These are phyloP conservation scores for Podaxis carcinomalis DNA, from an alignment of 768 basidiomycete genomes.

Conservation along the genomic window DNA sequence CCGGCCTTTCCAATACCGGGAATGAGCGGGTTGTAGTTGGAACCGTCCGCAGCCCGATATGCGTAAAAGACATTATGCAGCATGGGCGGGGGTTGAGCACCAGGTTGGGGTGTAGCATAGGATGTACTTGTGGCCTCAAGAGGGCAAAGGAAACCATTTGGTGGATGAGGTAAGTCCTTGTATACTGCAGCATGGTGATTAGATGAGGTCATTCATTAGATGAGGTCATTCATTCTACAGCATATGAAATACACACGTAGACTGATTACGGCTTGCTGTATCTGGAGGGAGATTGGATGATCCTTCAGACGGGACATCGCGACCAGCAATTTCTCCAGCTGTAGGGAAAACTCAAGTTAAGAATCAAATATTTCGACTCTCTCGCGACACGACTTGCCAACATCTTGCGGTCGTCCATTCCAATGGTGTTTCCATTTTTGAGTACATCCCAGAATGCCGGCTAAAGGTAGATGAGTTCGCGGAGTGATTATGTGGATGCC, in stretches of 20 bases:
- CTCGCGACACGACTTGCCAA: constrained; percentile 35
- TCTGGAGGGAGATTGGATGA: constrained; percentile 24
- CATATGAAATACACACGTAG: constrained; percentile 41
- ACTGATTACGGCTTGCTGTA: constrained; percentile 49
- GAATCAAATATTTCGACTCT: not conserved
- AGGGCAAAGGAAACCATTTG: constrained; percentile 42
- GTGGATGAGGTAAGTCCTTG: constrained; percentile 78
- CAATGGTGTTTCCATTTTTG: constrained; percentile 30
- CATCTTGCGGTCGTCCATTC: constrained; percentile 57
- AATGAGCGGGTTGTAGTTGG: constrained; percentile 50
- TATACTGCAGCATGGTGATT: constrained; percentile 44
- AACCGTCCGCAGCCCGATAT: constrained; percentile 57
- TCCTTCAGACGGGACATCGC: constrained; percentile 51
- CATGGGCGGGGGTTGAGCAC: not conserved
- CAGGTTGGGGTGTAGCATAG: not conserved
- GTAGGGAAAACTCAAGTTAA: constrained; percentile 6
- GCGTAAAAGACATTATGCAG: constrained; percentile 34
- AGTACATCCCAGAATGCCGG: constrained; percentile 47
- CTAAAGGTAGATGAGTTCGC: constrained; percentile 23
- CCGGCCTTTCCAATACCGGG: constrained; percentile 58
- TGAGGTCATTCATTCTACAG: constrained; percentile 7
- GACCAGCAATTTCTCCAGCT: constrained; percentile 63
- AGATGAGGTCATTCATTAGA: constrained; percentile 13
- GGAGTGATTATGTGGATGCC: not conserved
- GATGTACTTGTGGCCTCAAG: not conserved